Percentiles rank a stretch among this genome's conserved stretches.
Evolutionary conservation across 2,329 filamentous ascomycete species (phyloP).

Genomic region (Fusarium acutatum): DNA sequence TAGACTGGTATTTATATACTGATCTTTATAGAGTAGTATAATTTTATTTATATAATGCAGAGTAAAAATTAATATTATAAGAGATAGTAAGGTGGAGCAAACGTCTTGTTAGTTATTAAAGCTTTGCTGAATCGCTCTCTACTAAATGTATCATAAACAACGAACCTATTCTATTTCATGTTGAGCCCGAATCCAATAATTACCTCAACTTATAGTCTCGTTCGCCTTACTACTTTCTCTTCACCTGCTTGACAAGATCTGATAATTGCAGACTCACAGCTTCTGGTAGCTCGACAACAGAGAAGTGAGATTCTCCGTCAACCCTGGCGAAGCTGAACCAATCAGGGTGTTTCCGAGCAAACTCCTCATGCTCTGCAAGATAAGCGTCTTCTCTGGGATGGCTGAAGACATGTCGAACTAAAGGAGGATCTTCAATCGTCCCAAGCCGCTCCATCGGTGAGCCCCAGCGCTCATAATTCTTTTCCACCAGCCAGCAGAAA

Average conservation of each 20-base stretch:
- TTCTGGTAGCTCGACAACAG: background rate
- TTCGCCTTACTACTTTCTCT: background rate
- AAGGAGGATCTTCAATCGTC: background rate
- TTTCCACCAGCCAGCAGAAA: background rate
- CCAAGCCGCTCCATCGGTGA: background rate
- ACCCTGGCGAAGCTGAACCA: background rate
- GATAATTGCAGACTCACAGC: background rate
- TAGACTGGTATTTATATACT: background rate
- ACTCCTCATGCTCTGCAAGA: background rate
- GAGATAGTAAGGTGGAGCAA: background rate
- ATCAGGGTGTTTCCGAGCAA: background rate
- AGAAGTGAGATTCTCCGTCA: background rate
- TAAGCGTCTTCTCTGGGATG: background rate
- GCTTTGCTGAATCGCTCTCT: background rate
- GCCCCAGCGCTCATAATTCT: background rate
- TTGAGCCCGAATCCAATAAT: background rate
- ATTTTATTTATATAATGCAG: background rate
- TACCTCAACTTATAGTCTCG: fast-evolving
- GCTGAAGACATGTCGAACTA: background rate
- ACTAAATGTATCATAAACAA: fast-evolving
- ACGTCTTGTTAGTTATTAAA: background rate
- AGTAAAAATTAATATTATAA: background rate
- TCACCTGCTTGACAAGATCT: background rate
- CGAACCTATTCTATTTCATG: fast-evolving
- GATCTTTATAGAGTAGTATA: background rate